A percentile compares a stretch with the other conserved stretches of the same genome.
Evolutionary conservation across 441 rosid genomes (phyloP).

Genomic region (Kokia cookei): DNA sequence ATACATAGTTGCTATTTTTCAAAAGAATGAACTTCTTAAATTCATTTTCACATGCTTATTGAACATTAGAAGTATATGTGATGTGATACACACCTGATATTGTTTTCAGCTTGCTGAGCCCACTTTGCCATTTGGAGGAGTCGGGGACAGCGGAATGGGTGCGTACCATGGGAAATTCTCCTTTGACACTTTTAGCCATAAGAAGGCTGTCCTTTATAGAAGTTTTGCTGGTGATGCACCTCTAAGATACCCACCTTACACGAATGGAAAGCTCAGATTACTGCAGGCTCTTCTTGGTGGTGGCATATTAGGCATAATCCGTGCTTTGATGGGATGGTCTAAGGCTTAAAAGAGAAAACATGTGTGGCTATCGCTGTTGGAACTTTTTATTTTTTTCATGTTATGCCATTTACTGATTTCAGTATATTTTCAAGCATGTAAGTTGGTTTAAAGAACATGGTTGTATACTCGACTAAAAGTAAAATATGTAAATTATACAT

Average conservation of each 20-base stretch:
- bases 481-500: too few relatives aligned
- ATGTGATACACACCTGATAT: constrained; percentile 1
- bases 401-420: not conserved
- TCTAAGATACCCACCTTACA: constrained; percentile 66
- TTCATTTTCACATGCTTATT: not conserved
- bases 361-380: not conserved
- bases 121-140: constrained; percentile 76
- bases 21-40: too few relatives aligned
- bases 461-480: not conserved
- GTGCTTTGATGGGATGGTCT: constrained; percentile 26
- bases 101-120: constrained; percentile 46
- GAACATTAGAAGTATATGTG: not conserved
- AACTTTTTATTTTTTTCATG: too few relatives aligned
- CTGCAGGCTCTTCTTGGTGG: constrained; percentile 43
- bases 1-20: not conserved
- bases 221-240: constrained; percentile 42
- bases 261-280: constrained; percentile 33
- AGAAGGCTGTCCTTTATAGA: constrained; percentile 62
- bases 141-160: constrained; percentile 82
- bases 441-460: not conserved
- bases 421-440: not conserved
- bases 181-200: constrained; percentile 72
- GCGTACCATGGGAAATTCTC: constrained; percentile 77
- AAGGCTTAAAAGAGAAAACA: not conserved
- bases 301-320: constrained; percentile 24